phyloP scores from a whole-genome alignment of 805 yeast species.

The Kodamaea kakaduensis region DNA sequence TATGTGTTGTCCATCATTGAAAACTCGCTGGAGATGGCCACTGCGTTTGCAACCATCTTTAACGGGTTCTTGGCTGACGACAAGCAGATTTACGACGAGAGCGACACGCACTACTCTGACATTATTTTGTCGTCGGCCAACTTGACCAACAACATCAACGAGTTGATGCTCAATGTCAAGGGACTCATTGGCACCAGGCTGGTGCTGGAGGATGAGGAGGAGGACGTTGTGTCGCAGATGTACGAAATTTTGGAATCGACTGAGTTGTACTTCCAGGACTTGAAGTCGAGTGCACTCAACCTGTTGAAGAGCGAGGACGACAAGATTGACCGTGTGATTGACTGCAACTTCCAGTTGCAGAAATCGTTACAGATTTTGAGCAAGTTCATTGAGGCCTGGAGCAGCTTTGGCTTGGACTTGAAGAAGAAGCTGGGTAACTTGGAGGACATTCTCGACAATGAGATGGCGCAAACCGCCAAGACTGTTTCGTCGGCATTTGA shows the following conservation, averaged over 20 bases:
- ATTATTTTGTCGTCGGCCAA: slow-evolving; percentile 61
- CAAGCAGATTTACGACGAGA: slow-evolving; percentile 38
- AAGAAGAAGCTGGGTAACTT: slow-evolving; percentile 37
- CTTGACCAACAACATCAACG: slow-evolving; percentile 59
- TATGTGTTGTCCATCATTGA: slow-evolving; percentile 67
- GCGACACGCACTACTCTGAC: slow-evolving; percentile 53
- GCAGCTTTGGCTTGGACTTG: slow-evolving; percentile 22
- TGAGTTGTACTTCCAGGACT: slow-evolving; percentile 55
- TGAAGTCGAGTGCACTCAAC: slow-evolving; percentile 51
- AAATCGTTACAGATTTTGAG: slow-evolving; percentile 59
- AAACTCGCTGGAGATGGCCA: slow-evolving; percentile 63
- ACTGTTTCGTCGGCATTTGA: slow-evolving; percentile 64
- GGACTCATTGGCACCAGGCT: slow-evolving; percentile 57
- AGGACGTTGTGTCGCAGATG: slow-evolving; percentile 39
- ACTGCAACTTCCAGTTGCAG: slow-evolving; percentile 72
- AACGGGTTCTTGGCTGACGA: slow-evolving; percentile 77
- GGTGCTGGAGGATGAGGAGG: slow-evolving; percentile 52
- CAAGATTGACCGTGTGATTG: slow-evolving; percentile 71
- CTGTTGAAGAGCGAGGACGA: slow-evolving; percentile 54
- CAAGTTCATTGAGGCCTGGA: slow-evolving; percentile 51
- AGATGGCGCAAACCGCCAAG: slow-evolving; percentile 68
- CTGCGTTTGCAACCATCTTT: slow-evolving; percentile 76
- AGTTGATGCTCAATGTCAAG: slow-evolving; percentile 61
- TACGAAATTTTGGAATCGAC: slow-evolving; percentile 53
- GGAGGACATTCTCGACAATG: slow-evolving; percentile 67